phyloP scores from a whole-genome alignment of 1,284 basidiomycete species.

The Ustilago trichophora region DNA sequence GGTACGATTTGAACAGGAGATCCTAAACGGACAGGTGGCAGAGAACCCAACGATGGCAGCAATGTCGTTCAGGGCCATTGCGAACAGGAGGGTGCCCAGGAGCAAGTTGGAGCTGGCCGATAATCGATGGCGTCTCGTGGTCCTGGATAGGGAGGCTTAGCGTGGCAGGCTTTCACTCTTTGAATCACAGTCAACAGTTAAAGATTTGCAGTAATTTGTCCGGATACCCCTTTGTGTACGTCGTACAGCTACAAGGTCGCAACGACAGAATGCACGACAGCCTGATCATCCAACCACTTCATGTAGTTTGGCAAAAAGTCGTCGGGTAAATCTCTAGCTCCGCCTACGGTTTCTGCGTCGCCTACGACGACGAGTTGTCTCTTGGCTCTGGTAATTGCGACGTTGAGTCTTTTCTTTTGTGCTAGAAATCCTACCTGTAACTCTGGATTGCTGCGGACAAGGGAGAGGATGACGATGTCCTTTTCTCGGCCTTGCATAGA shows the following conservation, averaged over 20 bases:
- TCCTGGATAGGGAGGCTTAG: slow-evolving; percentile 19
- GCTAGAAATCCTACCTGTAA: slow-evolving; percentile 59
- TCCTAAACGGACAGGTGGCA: slow-evolving; percentile 15
- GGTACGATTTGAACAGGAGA: slow-evolving; percentile 29
- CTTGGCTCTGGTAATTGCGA: slow-evolving; percentile 64
- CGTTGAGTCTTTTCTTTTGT: slow-evolving; percentile 61
- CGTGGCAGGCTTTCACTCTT: neutral
- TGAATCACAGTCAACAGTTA: too few relatives aligned
- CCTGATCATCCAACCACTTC: slow-evolving; percentile 84
- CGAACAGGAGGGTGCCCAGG: slow-evolving; percentile 29
- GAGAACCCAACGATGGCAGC: slow-evolving; percentile 24
- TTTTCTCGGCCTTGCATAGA: slow-evolving; percentile 64
- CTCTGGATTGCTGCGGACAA: slow-evolving; percentile 57
- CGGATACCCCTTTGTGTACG: too few relatives aligned
- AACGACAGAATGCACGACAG: slow-evolving; percentile 73
- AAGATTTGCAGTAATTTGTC: too few relatives aligned
- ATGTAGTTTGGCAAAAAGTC: slow-evolving; percentile 74
- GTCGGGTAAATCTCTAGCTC: slow-evolving; percentile 37
- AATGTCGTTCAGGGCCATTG: slow-evolving; percentile 16
- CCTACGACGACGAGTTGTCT: slow-evolving; percentile 60
- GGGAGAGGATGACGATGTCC: slow-evolving; percentile 58
- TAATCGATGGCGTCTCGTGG: slow-evolving; percentile 20
- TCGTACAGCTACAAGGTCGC: neutral
- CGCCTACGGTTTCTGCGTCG: slow-evolving; percentile 55
- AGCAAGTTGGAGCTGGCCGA: slow-evolving; percentile 23